Base-by-base conservation (phyloP, 306 rosid species). In the Styphnolobium japonicum region DNA sequence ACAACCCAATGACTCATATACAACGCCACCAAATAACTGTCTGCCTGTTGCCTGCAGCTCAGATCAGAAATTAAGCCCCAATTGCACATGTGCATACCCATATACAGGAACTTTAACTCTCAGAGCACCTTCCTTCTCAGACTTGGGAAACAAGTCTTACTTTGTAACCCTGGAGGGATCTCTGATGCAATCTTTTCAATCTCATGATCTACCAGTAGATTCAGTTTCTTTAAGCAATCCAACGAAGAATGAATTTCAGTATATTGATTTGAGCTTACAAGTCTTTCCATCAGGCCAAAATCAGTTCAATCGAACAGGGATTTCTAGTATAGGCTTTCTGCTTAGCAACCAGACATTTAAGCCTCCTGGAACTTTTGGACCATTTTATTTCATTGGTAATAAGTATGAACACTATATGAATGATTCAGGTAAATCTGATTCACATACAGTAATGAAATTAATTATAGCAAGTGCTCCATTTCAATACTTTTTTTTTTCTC, bases 11-110 rank as follows among this genome's bases (percentile, higher is more conserved):
- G 51, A 40, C 83, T 4, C 85, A 12, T 82, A 85, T 43, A 21
- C 57, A 36, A 84, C 89, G 0, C 72, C 56, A 10, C 27, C n/a
- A 5, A 77, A 75, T 34, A 79, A 81, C 80, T 94, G 96, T 72
- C 25, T 3, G n/a, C 76, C 65, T 14, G 36, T 16, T 67, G 10
- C 25, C 4, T 94, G 98, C 82, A 51, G n/a, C 70, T 4, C 36
- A 4, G 48, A 70, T 43, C 81, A 75, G 81, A 82, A 45, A 80
- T 46, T 63, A n/a, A 92, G 91, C 82, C 98, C 96, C 22, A 89
- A 78, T 12, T 94, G 98, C 82, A 77, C 5, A 76, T 94, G 98
- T 71, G 84, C 89, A 63, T 85, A 87, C 72, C 91, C 98, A 68
- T 94, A 83, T 75, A 33, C 77, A 5, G 98, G 94, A 70, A 80